phyloP scores from a whole-genome alignment of 352 stramenopile species.

The Elongisporangium undulatum region DNA sequence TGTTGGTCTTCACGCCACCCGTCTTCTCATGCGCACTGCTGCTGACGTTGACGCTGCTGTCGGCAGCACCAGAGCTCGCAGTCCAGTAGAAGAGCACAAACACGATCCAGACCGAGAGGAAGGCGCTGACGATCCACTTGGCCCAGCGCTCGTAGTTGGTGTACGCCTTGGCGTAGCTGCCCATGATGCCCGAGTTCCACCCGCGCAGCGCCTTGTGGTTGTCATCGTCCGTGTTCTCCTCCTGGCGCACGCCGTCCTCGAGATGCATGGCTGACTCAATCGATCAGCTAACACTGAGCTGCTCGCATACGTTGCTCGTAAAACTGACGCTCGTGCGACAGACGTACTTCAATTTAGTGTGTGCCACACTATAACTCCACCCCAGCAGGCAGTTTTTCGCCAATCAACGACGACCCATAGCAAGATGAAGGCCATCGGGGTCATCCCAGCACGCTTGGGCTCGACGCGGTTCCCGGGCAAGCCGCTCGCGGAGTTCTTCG shows the following conservation, averaged over 20 bases:
- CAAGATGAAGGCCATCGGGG: constrained; percentile 59
- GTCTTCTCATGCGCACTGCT: not conserved
- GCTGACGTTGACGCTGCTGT: not conserved
- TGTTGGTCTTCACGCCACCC: not conserved
- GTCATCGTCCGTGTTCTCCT: constrained; percentile 50
- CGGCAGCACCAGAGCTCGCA: constrained; percentile 4
- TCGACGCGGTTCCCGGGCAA: constrained; percentile 79
- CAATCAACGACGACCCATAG: constrained; percentile 1
- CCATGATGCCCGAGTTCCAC: constrained; percentile 9
- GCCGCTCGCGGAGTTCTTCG: constrained; percentile 73
- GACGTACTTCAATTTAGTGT: not conserved
- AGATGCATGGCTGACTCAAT: constrained; percentile 33
- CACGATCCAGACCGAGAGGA: constrained; percentile 54
- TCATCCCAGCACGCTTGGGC: constrained; percentile 72
- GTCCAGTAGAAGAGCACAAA: constrained; percentile 57
- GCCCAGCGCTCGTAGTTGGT: constrained; percentile 59
- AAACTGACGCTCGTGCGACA: not conserved
- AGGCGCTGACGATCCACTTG: constrained; percentile 42
- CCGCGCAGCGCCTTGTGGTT: constrained; percentile 32
- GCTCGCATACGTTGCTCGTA: not conserved
- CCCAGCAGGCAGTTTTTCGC: too few relatives aligned
- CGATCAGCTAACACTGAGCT: constrained; percentile 1
- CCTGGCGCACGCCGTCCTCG: constrained; percentile 44
- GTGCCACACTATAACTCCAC: not conserved
- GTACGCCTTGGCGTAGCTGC: constrained; percentile 16